phyloP scores from a whole-genome alignment of 371 early-diverging fungal genomes.

The Rhizopus arrhizus region DNA sequence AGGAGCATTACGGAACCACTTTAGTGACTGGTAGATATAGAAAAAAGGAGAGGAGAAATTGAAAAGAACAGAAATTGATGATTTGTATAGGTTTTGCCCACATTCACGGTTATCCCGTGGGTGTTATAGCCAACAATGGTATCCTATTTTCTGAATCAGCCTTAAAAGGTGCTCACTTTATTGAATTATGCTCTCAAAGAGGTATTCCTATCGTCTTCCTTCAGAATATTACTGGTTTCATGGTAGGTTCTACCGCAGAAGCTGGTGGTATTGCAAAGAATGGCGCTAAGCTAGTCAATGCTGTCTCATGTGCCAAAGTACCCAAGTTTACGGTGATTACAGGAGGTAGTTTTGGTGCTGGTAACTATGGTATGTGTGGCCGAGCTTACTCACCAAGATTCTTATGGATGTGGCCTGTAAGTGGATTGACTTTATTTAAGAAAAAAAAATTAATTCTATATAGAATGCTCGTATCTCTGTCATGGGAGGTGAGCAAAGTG shows the following conservation, averaged over 20 bases:
- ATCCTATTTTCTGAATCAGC: conserved; percentile 96
- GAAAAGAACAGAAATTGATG: neutral
- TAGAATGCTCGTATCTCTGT: conserved; percentile 92
- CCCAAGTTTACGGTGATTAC: conserved; percentile 94
- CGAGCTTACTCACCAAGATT: conserved; percentile 94
- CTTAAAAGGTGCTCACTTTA: conserved; percentile 96
- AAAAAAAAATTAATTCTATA: neutral
- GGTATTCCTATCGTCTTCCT: conserved; percentile 93
- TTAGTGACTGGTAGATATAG: conserved; percentile 78
- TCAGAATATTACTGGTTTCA: conserved; percentile 97
- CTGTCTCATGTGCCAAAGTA: conserved; percentile 93
- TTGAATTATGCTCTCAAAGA: conserved; percentile 94
- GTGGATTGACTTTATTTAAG: conserved; percentile 8
- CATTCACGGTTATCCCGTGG: conserved; percentile 92
- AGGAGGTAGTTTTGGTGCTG: conserved; percentile 93
- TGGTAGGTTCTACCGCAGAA: conserved; percentile 97
- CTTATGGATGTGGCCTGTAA: conserved; percentile 97
- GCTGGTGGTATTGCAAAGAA: conserved; percentile 98
- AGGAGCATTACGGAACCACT: conserved; percentile 90
- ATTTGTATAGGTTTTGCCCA: conserved; percentile 78
- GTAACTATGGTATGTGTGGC: conserved; percentile 99
- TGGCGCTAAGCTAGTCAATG: conserved; percentile 97
- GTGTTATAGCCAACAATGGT: conserved; percentile 98
- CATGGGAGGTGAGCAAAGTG: conserved; percentile 99
- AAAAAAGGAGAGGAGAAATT: neutral